Evolutionary conservation across 768 basidiomycete genomes (phyloP).

Genomic region (Leucocoprinus sp.): DNA sequence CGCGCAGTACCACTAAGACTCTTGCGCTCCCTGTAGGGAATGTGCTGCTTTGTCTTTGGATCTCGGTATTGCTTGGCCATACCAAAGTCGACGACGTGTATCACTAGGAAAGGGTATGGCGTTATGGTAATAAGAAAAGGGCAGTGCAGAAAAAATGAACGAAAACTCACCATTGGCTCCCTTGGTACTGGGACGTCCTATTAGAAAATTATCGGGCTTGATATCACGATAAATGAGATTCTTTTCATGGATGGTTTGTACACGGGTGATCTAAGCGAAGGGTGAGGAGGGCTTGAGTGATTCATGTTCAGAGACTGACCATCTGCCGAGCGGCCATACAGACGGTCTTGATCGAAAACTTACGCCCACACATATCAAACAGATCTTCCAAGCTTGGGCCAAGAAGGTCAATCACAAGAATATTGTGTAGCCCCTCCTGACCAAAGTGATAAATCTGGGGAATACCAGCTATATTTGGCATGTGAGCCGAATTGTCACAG

Average conservation of each 20-base stretch:
- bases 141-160: constrained; percentile 5
- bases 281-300: constrained; percentile 6
- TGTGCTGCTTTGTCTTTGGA: constrained; percentile 98
- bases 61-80: constrained; percentile 99
- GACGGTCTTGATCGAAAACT: constrained; percentile 96
- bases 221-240: constrained; percentile 99
- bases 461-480: constrained; percentile 63
- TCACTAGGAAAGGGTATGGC: constrained; percentile 40
- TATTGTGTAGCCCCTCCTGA: constrained; percentile 97
- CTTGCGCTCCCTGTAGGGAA: constrained; percentile 97
- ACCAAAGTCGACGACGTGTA: constrained; percentile 97
- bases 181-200: constrained; percentile 91
- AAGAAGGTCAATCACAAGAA: constrained; percentile 95
- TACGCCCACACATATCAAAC: constrained; percentile 98
- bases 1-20: constrained; percentile 94
- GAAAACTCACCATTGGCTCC: constrained; percentile 60
- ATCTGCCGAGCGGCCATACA: constrained; percentile 99
- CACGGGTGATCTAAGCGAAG: constrained; percentile 68
- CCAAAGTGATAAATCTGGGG: constrained; percentile 99
- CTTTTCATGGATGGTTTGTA: constrained; percentile 98
- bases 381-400: constrained; percentile 96
- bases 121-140: constrained; percentile 5
- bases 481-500: constrained; percentile 4
- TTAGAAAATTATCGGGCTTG: constrained; percentile 98
- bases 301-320: constrained; percentile 42